Base-by-base conservation (phyloP, 805 yeast genomes). In the Lipomyces spencermartinsiae region DNA sequence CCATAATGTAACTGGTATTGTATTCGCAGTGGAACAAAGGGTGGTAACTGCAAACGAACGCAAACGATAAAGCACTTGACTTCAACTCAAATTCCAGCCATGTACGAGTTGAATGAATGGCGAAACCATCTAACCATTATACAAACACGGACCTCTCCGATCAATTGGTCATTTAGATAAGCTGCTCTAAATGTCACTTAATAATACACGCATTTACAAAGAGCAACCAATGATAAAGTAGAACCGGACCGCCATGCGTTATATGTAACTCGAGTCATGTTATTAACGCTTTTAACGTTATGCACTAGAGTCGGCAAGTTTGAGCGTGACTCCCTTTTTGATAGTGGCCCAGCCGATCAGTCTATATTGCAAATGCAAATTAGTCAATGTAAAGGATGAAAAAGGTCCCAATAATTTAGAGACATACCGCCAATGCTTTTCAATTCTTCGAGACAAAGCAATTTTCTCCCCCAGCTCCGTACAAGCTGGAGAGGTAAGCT, bases 391-490 rank as follows among this genome's bases (percentile, higher is more conserved):
- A 8, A 16, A 22, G n/a, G 16, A 7, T 8, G n/a, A 0, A 53
- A 10, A 49, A 7, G 12, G 2, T 14, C 16, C 33, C 29, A 53
- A 25, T 25, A 53, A 53, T 19, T 25, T 25, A 22, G 22, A 43
- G 14, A 4, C 56, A 53, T 53, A 53, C 86, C 99, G 95, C 97
- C 98, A 95, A 82, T 95, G 99, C 87, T 94, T 94, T 80, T 95
- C 99, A 76, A 95, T 95, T 87, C 99, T 93, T 86, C 99, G 91
- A 58, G 98, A 93, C 78, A 95, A 84, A 53, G 99, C 99, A 80
- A 95, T 94, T 89, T 95, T 94, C 84, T 95, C 99, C 74, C 96
- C 92, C 62, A 94, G 86, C 84, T 94, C 98, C 51, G 99, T 94
- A 88, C 99, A 95, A 60, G 98, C 99, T 65, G 99, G 99, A 59